These are phyloP conservation scores for Metschnikowia arizonensis DNA, from an alignment of 805 yeast genomes.

Conservation along the genomic window DNA sequence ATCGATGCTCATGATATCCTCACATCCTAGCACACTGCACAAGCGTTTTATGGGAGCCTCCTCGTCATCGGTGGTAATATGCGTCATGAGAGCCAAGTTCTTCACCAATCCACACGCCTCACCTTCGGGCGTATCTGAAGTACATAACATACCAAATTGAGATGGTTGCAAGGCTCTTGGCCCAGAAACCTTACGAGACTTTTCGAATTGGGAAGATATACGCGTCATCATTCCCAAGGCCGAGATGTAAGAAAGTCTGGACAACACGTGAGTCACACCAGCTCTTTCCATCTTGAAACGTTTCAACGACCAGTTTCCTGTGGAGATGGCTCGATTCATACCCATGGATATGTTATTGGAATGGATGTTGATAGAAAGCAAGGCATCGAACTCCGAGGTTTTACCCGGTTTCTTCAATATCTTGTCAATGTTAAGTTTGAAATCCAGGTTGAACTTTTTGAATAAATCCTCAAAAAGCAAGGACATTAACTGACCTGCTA, in stretches of 20 bases:
- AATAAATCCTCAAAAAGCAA: constrained; percentile 92
- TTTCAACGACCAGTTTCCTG: constrained; percentile 98
- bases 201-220: constrained; percentile 97
- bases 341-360: constrained; percentile 93
- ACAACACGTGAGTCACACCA: constrained; percentile 95
- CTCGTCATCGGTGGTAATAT: constrained; percentile 96
- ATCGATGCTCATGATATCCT: constrained; percentile 74
- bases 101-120: constrained; percentile 99
- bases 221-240: constrained; percentile 99
- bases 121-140: constrained; percentile 99
- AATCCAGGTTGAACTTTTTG: constrained; percentile 92
- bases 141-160: constrained; percentile 98
- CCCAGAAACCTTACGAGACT: constrained; percentile 95
- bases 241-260: constrained; percentile 85
- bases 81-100: constrained; percentile 96
- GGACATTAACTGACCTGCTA: constrained; percentile 97
- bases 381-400: constrained; percentile 92
- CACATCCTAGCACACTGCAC: constrained; percentile 84
- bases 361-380: constrained; percentile 83
- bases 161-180: constrained; percentile 99
- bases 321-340: constrained; percentile 91
- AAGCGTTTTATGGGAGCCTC: constrained; percentile 79
- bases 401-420: constrained; percentile 90
- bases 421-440: constrained; percentile 91
- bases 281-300: constrained; percentile 99